Evolutionary conservation across 495 filamentous ascomycete species (phyloP), one percentile per base, ranked within the genome.

Genomic region (Lasiosphaeria hispida): DNA sequence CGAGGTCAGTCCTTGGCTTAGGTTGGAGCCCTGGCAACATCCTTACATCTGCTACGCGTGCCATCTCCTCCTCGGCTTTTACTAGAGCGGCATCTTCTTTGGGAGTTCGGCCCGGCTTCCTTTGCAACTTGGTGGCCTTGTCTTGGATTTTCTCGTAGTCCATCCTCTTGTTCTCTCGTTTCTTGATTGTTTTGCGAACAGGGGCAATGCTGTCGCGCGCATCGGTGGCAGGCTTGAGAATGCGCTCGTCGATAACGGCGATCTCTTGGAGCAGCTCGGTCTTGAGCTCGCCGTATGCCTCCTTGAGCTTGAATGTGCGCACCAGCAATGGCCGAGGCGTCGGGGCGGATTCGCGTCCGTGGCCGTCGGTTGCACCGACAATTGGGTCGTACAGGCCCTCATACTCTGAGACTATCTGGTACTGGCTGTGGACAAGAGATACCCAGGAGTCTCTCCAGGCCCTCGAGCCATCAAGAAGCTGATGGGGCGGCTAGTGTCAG

Each of bases 161-260:
- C 44, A 94, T 65, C 79, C 96, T 88, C 72, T 87, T 91, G 63
- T 96, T 88, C 64, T 95, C 90, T 40, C 93, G 79, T 67, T 90
- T 93, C 76, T 96, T 96, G 69, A 97, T 93, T 2, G 87, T 87
- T 72, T 93, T 96, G 66, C 91, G 88, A 68, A 96, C 78, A 0
- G 90, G 88, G 55, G 83, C 79, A 56, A 96, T 77, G 41, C 69
- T 84, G 48, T 88, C 84, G 65, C 86, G 87, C 2, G 89, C 90
- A 49, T 88, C 81, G 15, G 77, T 79, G 4, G 89, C 87, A 1
- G 92, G 91, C 59, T 79, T 78, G 39, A 95, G 80, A 53, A 96
- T 82, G 50, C 85, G 81, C 0, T 73, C 69, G 58, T 96, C 91
- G 55, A 97, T 86, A 48, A 82, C 77, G 55, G 72, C 74, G 53